Conservation (phyloP, 139 green algal genomes). For the Spirogloea muscicola region DNA sequence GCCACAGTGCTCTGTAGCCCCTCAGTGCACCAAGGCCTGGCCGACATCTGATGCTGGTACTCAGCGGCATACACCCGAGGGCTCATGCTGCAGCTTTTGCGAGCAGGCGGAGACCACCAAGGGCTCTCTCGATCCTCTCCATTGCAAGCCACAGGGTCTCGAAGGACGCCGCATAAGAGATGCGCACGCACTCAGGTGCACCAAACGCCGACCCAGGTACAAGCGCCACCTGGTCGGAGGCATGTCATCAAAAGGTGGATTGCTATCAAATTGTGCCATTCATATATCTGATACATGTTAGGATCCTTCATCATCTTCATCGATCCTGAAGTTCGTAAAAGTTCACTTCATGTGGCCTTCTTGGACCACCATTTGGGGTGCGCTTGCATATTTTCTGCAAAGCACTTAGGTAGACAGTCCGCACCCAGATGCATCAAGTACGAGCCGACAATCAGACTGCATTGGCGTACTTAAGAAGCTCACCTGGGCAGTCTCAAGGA, state of each 20-base stretch:
- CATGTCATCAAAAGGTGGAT: not conserved
- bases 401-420: not conserved
- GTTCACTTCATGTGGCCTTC: not conserved
- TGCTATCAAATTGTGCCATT: not conserved
- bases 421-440: not conserved
- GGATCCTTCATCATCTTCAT: too few species aligned
- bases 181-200: constrained; percentile 74
- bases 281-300: not conserved
- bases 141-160: constrained; percentile 73
- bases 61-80: too few species aligned
- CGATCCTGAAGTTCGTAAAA: too few species aligned
- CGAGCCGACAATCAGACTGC: not conserved
- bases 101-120: too few species aligned
- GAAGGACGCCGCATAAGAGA: constrained; percentile 88
- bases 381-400: not conserved
- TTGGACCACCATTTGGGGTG: not conserved
- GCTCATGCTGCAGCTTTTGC: too few species aligned
- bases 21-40: too few species aligned
- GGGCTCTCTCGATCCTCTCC: constrained; percentile 63
- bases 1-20: too few species aligned
- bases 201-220: constrained; percentile 96
- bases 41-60: too few species aligned
- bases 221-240: constrained; percentile 80
- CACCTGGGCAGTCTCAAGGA: constrained; percentile 69
- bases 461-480: not conserved